Conservation (phyloP, 768 basidiomycete genomes). For the Phlebiopsis flavidoalba region DNA sequence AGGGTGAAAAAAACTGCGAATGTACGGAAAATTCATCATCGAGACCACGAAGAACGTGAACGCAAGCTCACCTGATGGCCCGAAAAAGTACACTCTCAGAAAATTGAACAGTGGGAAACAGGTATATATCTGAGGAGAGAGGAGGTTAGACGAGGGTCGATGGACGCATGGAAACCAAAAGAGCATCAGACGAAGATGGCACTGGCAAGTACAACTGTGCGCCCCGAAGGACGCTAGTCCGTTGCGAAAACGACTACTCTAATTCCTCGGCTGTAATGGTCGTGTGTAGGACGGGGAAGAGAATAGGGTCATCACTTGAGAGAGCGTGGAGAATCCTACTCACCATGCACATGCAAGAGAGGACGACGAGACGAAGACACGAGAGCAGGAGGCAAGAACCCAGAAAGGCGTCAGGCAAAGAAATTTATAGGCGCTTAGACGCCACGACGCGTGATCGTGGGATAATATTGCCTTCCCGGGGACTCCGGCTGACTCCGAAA, state of each 20-base stretch:
- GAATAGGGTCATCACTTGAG: conserved; percentile 68
- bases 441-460: neutral
- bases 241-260: conserved; percentile 81
- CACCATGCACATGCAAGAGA: neutral
- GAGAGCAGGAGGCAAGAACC: neutral
- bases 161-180: neutral
- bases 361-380: neutral
- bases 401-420: neutral
- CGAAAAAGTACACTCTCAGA: neutral
- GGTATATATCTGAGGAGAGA: neutral
- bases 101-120: conserved; percentile 2
- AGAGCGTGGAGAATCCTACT: neutral
- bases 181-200: conserved; percentile 74
- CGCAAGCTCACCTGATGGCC: neutral
- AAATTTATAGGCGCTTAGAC: conserved; percentile 13
- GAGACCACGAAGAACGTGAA: conserved; percentile 4
- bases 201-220: conserved; percentile 85
- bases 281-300: conserved; percentile 92
- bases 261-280: conserved; percentile 82
- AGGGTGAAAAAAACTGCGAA: conserved; percentile 90
- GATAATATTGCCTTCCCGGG: neutral
- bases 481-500: too few relatives aligned
- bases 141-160: neutral
- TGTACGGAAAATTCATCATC: conserved; percentile 54
- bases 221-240: conserved; percentile 53